Percentiles rank a stretch among this genome's conserved stretches.
Evolutionary conservation across 2,329 filamentous ascomycete species (phyloP).

Genomic region (Cylindrodendrum hubeiense): DNA sequence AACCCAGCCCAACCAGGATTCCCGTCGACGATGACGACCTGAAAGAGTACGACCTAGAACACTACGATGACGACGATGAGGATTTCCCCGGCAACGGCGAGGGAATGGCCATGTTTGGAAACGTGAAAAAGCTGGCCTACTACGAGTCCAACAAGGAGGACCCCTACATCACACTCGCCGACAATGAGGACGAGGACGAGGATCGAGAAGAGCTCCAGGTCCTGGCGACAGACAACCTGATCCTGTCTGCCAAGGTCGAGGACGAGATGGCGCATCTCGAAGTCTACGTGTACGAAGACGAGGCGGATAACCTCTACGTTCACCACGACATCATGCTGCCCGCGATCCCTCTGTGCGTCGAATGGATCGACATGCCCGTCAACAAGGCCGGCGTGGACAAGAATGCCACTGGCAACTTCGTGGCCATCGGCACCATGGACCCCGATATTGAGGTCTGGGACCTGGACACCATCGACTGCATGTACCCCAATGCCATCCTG

Average conservation of each 20-base stretch:
- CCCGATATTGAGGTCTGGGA: constrained; percentile 99
- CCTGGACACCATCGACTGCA: constrained; percentile 93
- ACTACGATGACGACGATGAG: constrained; percentile 90
- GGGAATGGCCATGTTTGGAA: constrained; percentile 92
- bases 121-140: constrained; percentile 92
- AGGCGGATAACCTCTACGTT: constrained; percentile 95
- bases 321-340: constrained; percentile 99
- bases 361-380: constrained; percentile 96
- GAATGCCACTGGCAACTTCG: constrained; percentile 85
- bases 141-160: constrained; percentile 95
- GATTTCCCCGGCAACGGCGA: constrained; percentile 65
- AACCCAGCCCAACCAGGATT: constrained; percentile 54
- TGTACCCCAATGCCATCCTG: constrained; percentile 97
- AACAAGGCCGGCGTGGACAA: constrained; percentile 74
- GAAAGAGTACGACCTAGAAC: constrained; percentile 95
- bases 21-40: constrained; percentile 81
- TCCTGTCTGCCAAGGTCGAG: constrained; percentile 93
- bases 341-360: constrained; percentile 92
- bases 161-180: constrained; percentile 92
- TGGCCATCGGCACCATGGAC: constrained; percentile 96
- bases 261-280: constrained; percentile 97
- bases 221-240: constrained; percentile 89
- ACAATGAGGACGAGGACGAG: constrained; percentile 79
- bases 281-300: constrained; percentile 97
- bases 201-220: constrained; percentile 96